These are phyloP conservation scores for Lenwebbia sp. DNA, from an alignment of 345 rosid genomes.

Conservation along the genomic window DNA sequence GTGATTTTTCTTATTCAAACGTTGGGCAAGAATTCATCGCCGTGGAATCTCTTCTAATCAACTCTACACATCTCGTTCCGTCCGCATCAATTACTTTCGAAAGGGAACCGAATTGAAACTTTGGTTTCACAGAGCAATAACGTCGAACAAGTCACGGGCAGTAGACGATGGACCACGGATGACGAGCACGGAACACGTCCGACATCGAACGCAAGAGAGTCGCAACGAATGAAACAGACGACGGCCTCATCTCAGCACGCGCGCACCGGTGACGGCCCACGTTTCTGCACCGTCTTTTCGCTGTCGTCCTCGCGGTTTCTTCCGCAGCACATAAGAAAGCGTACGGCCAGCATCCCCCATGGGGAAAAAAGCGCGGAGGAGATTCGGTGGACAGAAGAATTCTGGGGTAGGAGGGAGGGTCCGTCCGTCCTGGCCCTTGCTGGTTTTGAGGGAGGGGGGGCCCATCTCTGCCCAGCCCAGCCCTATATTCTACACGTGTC, in stretches of 20 bases:
- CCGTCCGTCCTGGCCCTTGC: no score
- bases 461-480: neutral
- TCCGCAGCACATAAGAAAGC: no score
- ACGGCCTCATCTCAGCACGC: neutral
- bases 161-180: neutral
- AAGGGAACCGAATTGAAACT: no score
- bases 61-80: neutral
- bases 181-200: no score
- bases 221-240: no score
- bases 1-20: neutral
- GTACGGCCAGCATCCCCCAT: no score
- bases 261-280: neutral
- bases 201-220: no score
- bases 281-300: neutral
- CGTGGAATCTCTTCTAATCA: neutral
- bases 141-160: neutral
- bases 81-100: neutral
- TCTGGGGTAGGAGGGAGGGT: no score
- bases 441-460: neutral
- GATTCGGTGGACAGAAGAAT: no score
- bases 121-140: neutral
- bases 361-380: no score
- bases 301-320: neutral
- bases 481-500: neutral
- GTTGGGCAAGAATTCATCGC: neutral